These are phyloP conservation scores for Lactarius deliciosus DNA, from an alignment of 768 basidiomycete genomes.

Conservation along the genomic window DNA sequence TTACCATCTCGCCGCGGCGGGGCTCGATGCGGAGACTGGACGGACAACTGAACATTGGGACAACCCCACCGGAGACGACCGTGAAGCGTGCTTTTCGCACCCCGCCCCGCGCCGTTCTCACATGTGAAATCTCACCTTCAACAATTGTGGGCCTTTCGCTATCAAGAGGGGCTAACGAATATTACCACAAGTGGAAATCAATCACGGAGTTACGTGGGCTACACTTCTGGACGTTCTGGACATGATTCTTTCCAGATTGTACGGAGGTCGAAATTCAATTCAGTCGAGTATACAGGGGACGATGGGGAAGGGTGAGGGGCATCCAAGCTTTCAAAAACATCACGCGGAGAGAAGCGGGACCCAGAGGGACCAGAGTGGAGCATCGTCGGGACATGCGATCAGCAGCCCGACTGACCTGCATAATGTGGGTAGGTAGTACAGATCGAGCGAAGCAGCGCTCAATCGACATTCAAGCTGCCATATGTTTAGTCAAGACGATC, in stretches of 20 bases:
- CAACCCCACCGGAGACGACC: conserved; percentile 5
- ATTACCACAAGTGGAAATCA: not conserved
- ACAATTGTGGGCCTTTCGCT: not conserved
- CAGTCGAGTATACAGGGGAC: not conserved
- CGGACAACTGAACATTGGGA: conserved; percentile 15
- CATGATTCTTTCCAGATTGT: not conserved
- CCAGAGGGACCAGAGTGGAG: conserved; percentile 3
- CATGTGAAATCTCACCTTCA: conserved; percentile 8
- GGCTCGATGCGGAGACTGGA: not conserved
- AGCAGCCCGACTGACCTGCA: not conserved
- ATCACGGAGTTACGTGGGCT: conserved; percentile 17
- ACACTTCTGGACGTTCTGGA: not conserved
- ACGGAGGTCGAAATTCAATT: not conserved
- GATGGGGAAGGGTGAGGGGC: conserved; percentile 4
- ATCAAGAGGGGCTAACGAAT: not conserved
- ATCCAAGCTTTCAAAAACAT: not conserved
- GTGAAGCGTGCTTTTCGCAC: conserved; percentile 1
- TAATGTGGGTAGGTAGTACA: not conserved
- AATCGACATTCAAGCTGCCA: not conserved
- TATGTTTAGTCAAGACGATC: not conserved
- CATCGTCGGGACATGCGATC: conserved; percentile 4
- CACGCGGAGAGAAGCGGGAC: conserved; percentile 13
- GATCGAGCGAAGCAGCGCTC: not conserved
- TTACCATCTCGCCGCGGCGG: not conserved
- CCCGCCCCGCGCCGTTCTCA: not conserved